Percentiles rank a stretch among this genome's conserved stretches.
Evolutionary conservation across 495 filamentous ascomycete genomes (phyloP).

Genomic region (Diplogelasinospora grovesii): DNA sequence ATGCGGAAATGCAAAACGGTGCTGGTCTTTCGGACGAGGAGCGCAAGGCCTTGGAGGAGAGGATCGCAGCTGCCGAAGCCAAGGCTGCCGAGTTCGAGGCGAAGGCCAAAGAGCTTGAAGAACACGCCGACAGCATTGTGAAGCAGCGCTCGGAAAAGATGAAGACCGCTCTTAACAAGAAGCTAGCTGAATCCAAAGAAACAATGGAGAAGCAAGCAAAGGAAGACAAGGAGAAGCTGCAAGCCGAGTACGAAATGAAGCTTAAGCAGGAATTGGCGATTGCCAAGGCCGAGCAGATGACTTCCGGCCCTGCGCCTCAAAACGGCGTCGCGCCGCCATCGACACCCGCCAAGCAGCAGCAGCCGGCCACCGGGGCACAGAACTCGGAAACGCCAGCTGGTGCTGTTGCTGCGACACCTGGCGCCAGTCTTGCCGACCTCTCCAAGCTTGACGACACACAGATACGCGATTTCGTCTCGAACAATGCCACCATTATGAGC

Average conservation of each 20-base stretch:
- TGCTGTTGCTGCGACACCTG: slow-evolving; percentile 23
- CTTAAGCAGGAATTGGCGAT: slow-evolving; percentile 59
- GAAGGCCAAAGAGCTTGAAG: slow-evolving; percentile 47
- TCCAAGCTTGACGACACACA: slow-evolving; percentile 50
- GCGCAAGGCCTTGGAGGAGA: slow-evolving; percentile 46
- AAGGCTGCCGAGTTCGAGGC: slow-evolving; percentile 51
- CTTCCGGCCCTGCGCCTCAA: slow-evolving; percentile 24
- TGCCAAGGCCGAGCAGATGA: slow-evolving; percentile 43
- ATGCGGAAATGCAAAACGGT: slow-evolving; percentile 30
- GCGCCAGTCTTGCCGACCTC: slow-evolving; percentile 33
- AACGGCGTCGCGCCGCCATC: slow-evolving; percentile 33
- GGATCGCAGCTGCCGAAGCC: slow-evolving; percentile 36
- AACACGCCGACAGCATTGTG: slow-evolving; percentile 47
- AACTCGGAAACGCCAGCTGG: slow-evolving; percentile 23
- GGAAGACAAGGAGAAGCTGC: slow-evolving; percentile 47
- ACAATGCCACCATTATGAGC: slow-evolving; percentile 55
- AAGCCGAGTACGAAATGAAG: slow-evolving; percentile 58
- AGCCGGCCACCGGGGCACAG: slow-evolving; percentile 15
- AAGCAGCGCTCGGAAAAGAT: slow-evolving; percentile 64
- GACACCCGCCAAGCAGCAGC: slow-evolving; percentile 29
- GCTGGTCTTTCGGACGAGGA: slow-evolving; percentile 40
- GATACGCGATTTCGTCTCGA: slow-evolving; percentile 56
- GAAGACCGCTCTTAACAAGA: slow-evolving; percentile 63
- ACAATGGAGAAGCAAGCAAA: slow-evolving; percentile 32
- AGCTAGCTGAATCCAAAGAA: slow-evolving; percentile 57